A percentile compares a stretch with the other conserved stretches of the same genome.
These are phyloP conservation scores for Cercospora sp. DNA, from an alignment of 2,329 filamentous ascomycete species.

Conservation along the genomic window DNA sequence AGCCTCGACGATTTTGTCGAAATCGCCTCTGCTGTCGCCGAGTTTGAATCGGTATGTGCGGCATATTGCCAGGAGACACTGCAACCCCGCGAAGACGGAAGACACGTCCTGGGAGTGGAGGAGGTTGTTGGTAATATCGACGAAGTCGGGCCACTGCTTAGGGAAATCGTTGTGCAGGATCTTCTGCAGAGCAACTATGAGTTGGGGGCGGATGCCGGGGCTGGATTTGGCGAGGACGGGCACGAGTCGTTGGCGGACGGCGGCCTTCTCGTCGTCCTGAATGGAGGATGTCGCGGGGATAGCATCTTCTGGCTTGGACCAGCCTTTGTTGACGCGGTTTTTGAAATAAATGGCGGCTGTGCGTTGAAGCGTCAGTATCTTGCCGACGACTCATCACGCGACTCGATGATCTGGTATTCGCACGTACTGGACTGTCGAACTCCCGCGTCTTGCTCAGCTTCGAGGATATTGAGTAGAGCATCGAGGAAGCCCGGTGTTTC, in stretches of 20 bases:
- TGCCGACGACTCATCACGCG: background rate
- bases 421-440: constrained; percentile 80
- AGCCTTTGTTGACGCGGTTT: constrained; percentile 92
- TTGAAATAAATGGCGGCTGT: constrained; percentile 95
- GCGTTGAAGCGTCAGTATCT: constrained; percentile 20
- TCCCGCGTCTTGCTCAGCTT: constrained; percentile 80
- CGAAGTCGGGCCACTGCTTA: constrained; percentile 87
- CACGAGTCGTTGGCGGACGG: constrained; percentile 83
- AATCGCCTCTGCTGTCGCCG: constrained; percentile 77
- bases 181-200: constrained; percentile 91
- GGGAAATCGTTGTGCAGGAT: constrained; percentile 96
- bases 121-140: constrained; percentile 87
- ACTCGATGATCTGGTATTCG: background rate
- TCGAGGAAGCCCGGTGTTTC: constrained; percentile 86
- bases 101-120: constrained; percentile 81
- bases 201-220: constrained; percentile 81
- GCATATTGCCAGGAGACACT: constrained; percentile 92
- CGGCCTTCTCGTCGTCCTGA: constrained; percentile 85
- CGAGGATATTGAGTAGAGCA: constrained; percentile 84
- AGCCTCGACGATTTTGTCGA: constrained; percentile 89
- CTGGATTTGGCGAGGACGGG: constrained; percentile 75
- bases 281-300: constrained; percentile 57
- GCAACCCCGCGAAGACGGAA: constrained; percentile 87
- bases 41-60: constrained; percentile 93
- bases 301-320: constrained; percentile 75